Base-by-base conservation (phyloP, 2,329 filamentous ascomycete species). In the Monosporascus sp. region DNA sequence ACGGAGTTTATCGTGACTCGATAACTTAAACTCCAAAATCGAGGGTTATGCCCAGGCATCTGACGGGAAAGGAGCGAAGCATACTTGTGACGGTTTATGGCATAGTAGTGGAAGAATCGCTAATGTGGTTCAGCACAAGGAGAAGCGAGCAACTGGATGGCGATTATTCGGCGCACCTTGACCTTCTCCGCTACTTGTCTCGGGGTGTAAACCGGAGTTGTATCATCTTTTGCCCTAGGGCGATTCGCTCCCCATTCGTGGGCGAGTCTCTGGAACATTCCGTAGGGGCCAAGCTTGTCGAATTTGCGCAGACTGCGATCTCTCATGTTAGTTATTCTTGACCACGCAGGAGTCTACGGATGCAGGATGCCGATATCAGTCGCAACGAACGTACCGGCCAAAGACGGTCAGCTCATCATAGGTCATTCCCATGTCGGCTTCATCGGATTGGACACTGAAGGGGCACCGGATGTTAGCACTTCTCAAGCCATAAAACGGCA, bases 31-130 rank as follows among this genome's bases (percentile, higher is more conserved):
- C 31, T 35, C 31, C 9, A 14, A 31, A 3, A 11, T 14, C 11
- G 31, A 14, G 31, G 11, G 31, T 11, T 5, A 14, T 35, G 31
- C 22, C 25, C 4, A 8, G 22, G 4, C 5, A 18, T 14, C 31
- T 14, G 31, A 14, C 31, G 9, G 9, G 2, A 46, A 27, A 2
- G 22, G 43, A 2, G 43, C 14, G 17, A 24, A 1, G n/a, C 43
- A 7, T 46, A 46, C 70, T 88, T 88, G 65, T 87, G 85, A 15
- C 85, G 70, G 65, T 88, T 87, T 62, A 85, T 81, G 0, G 77
- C 75, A 63, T 87, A 85, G 62, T 77, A 82, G 57, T 70, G 72
- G 64, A 72, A 77, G 65, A 80, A 80, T 22, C 68, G 67, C 57
- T 46, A 22, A 27, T 7, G n/a, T 8, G 17, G 22, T 46, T 46